Base-by-base conservation (phyloP, 2,329 filamentous ascomycete genomes). In the Alternaria panax region DNA sequence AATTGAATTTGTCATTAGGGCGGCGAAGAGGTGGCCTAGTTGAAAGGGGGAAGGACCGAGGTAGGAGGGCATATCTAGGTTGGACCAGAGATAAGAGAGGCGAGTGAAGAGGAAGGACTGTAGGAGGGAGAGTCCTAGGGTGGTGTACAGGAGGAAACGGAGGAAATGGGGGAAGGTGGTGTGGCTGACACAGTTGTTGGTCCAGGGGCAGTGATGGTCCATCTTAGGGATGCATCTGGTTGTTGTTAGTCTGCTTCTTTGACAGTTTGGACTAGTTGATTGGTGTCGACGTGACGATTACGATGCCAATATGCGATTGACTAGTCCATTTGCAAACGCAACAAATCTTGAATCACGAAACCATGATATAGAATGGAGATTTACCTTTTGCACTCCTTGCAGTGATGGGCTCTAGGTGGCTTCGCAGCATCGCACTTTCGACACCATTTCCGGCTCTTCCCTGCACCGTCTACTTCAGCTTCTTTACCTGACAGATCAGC, bases 121-220 rank as follows among this genome's bases (percentile, higher is more conserved):
- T 6, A 94, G 83, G 54, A 88, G 88, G 3, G 72, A 59, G 66
- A 92, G 87, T 2, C 89, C 82, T 14, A 85, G 60, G 70, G 90
- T 90, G 25, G 90, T 84, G 74, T 88, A 93, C 63, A 87, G 74
- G 42, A 95, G 82, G 80, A 95, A 94, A 68, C 92, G 90, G 46
- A 93, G 65, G 78, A 95, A 95, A 79, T 94, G 89, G 7, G 92
- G 92, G 70, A 93, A 91, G 1, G 90, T 93, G 60, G 88, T 89
- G 76, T 93, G 86, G 12, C 90, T 93, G 53, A 95, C 90, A 80
- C 92, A 96, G 79, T 93, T 94, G 61, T 80, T 82, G 4, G 91
- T 94, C 92, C 92, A 95, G 3, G 92, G 91, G 73, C 92, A 95
- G 80, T 96, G 91, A 79, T 93, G 90, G 79, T 93, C 91, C 91